Conservation (phyloP, 2,329 filamentous ascomycete species). For the Diaporthe citriasiana region DNA sequence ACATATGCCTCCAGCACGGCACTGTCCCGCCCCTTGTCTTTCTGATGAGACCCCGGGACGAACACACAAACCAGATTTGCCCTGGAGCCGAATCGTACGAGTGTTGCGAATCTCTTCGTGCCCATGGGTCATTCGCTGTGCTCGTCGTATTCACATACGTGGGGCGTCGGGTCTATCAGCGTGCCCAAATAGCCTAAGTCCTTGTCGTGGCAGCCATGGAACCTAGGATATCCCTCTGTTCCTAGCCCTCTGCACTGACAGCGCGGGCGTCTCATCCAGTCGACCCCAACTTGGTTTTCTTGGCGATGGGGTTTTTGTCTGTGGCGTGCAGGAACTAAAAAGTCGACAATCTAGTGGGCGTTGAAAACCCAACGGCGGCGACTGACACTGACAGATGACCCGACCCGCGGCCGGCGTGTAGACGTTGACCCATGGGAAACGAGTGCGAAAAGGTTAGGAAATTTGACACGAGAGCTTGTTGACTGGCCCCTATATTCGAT, state of each 20-base stretch:
- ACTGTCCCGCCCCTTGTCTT: conserved; percentile 20
- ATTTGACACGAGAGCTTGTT: conserved; percentile 34
- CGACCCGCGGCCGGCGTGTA: conserved; percentile 17
- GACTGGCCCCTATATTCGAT: conserved; percentile 29
- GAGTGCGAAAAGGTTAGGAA: conserved; percentile 22
- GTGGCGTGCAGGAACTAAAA: conserved; percentile 21
- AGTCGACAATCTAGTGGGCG: conserved; percentile 23
- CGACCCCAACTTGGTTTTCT: conserved; percentile 13
- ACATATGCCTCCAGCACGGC: conserved; percentile 9
- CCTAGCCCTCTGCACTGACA: conserved; percentile 31
- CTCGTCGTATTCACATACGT: conserved; percentile 24
- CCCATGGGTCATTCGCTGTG: conserved; percentile 5
- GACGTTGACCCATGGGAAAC: conserved; percentile 4
- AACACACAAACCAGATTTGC: conserved; percentile 27
- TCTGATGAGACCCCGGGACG: neutral
- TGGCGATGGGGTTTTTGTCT: conserved; percentile 11
- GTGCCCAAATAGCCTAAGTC: conserved; percentile 11
- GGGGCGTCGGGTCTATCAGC: conserved; percentile 25
- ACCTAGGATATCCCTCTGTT: conserved; percentile 34
- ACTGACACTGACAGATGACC: conserved; percentile 31
- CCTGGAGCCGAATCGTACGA: conserved; percentile 24
- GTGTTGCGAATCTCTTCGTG: conserved; percentile 19
- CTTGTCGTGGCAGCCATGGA: conserved; percentile 16
- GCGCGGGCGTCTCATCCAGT: conserved; percentile 29
- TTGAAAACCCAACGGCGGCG: conserved; percentile 26